Conservation (phyloP, 345 rosid species). For the Melaleuca alternifolia region DNA sequence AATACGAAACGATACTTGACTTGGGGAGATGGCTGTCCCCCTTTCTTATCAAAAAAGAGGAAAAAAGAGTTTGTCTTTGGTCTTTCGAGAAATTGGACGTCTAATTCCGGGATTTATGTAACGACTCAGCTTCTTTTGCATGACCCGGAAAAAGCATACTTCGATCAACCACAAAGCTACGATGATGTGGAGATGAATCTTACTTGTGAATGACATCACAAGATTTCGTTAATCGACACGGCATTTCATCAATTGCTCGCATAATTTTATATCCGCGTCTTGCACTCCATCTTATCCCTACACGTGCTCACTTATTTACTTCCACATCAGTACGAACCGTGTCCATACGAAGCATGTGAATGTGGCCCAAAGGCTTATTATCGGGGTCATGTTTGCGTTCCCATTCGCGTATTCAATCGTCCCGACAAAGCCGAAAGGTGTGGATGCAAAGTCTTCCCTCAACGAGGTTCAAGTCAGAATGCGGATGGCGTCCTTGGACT, state of each 20-base stretch:
- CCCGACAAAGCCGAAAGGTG: neutral
- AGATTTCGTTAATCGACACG: fast-evolving
- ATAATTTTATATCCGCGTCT: neutral
- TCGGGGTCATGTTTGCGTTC: neutral
- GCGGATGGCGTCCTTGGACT: neutral
- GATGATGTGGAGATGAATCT: neutral
- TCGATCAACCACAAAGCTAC: neutral
- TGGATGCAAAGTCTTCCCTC: neutral
- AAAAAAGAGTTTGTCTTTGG: neutral
- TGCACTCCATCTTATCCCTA: neutral
- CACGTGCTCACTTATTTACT: fast-evolving
- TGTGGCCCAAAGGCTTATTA: neutral
- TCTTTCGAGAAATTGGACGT: neutral
- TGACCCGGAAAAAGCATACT: too few species aligned
- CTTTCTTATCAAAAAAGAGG: neutral
- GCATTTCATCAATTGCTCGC: neutral
- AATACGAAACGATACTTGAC: neutral
- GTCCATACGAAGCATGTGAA: neutral
- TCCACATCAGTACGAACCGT: neutral
- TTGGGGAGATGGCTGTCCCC: neutral
- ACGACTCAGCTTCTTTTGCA: neutral
- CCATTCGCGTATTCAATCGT: neutral
- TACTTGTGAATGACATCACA: neutral
- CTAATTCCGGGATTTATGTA: neutral
- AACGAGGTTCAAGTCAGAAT: neutral